Conservation (phyloP, 768 basidiomycete genomes). For the Mycena floridula region DNA sequence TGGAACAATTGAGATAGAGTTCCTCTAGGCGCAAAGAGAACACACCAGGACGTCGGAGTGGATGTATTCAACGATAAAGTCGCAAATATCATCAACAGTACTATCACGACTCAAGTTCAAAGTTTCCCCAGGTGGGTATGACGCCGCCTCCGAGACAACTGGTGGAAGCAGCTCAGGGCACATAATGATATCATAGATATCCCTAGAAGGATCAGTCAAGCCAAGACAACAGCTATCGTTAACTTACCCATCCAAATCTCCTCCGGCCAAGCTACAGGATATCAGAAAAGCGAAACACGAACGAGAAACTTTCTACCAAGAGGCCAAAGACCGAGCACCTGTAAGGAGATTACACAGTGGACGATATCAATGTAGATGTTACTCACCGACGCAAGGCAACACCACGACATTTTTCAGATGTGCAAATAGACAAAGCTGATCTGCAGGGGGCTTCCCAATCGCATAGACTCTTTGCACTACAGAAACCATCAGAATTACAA, state of each 20-base stretch:
- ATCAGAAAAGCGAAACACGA: background rate
- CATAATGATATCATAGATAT: slow-evolving; percentile 57
- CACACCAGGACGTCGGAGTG: slow-evolving; percentile 73
- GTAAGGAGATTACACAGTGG: too few species aligned
- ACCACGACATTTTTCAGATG: slow-evolving; percentile 69
- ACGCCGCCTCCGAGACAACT: slow-evolving; percentile 41
- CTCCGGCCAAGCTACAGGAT: slow-evolving; percentile 27
- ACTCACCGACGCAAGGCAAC: slow-evolving; percentile 54
- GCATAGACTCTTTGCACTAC: slow-evolving; percentile 66
- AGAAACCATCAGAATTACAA: background rate
- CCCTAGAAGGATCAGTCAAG: slow-evolving; percentile 30
- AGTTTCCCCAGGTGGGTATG: slow-evolving; percentile 36
- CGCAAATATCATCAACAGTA: slow-evolving; percentile 64
- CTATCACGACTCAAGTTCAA: slow-evolving; percentile 40
- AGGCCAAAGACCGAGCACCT: slow-evolving; percentile 62
- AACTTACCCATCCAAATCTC: slow-evolving; percentile 73
- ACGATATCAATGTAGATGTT: too few species aligned
- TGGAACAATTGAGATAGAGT: slow-evolving; percentile 3
- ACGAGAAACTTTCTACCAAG: slow-evolving; percentile 43
- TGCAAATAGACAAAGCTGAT: slow-evolving; percentile 48
- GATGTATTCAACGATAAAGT: slow-evolving; percentile 82
- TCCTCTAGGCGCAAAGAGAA: background rate
- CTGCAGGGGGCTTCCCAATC: slow-evolving; percentile 62
- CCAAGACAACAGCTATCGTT: background rate
- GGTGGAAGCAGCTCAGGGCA: slow-evolving; percentile 51